Evolutionary conservation across 2,329 filamentous ascomycete genomes (phyloP), one percentile per base, ranked within the genome.

Genomic region (Fusarium sarcochroum): DNA sequence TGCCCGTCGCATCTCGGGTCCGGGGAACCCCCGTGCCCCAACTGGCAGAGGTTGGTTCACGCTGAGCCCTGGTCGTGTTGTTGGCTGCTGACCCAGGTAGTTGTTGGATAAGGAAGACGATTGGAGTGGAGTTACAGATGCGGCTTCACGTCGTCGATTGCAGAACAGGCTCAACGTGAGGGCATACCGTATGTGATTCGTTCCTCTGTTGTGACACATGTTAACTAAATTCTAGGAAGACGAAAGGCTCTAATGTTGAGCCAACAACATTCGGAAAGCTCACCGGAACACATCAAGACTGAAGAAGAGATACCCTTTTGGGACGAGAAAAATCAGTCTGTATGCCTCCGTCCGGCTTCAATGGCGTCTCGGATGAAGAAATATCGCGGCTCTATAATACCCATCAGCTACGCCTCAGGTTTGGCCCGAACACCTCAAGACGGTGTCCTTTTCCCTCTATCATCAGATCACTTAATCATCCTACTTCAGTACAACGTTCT

Each of bases 401-500:
- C 46, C 7, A n/a, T 11, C 2, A 50, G n/a, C 5, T 27, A 35
- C 4, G 27, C 32, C 11, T 32, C 30, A 6, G 40, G 18, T 23
- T 38, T 17, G 7, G 6, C 7, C 7, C 25, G 18, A 2, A 4
- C 14, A 3, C 27, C 30, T 5, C 21, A 38, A 6, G 4, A 18
- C 3, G 30, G 21, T 1, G 18, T 57, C 9, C 6, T 23, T 6
- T 57, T 57, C 5, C 54, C 45, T 3, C 46, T 57, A n/a, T 57
- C 37, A 7, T 27, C 54, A 3, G 54, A 57, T 37, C 54, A 57
- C 38, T 10, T 57, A 15, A 51, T 57, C 10, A 49, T 51, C 13
- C 30, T 57, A 2, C 54, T 57, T 3, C 54, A 57, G 7, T 57
- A 37, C 30, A 57, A 57, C 14, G 54, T 51, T 13, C 38, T 57